These are phyloP conservation scores for Nemania bipapillata DNA, from an alignment of 2,329 filamentous ascomycete species.

Conservation along the genomic window DNA sequence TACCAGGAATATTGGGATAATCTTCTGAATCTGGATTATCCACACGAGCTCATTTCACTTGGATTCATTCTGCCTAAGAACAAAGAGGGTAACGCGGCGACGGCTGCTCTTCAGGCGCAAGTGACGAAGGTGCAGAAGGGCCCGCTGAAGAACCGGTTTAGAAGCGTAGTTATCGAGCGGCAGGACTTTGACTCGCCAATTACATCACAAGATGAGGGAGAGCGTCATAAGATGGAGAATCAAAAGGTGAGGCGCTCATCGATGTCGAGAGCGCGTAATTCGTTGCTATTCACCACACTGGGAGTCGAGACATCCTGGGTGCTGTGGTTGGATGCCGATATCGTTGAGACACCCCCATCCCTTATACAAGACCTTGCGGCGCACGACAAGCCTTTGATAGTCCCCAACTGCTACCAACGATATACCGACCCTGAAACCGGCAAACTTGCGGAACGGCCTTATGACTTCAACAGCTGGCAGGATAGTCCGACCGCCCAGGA, in stretches of 20 bases:
- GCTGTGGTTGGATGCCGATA: constrained; percentile 92
- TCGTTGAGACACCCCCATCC: constrained; percentile 84
- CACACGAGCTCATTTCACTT: constrained; percentile 92
- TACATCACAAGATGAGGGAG: constrained; percentile 81
- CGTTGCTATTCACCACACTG: constrained; percentile 91
- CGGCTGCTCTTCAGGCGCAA: constrained; percentile 81
- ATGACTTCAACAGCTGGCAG: constrained; percentile 98
- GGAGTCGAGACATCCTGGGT: constrained; percentile 95
- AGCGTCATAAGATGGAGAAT: constrained; percentile 90
- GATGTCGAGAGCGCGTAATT: constrained; percentile 95
- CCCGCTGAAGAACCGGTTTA: constrained; percentile 82
- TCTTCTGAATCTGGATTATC: constrained; percentile 82
- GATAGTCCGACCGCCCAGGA: constrained; percentile 83
- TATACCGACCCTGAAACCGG: constrained; percentile 77
- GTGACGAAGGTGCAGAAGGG: constrained; percentile 88
- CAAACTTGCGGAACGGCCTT: constrained; percentile 79
- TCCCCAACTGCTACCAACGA: constrained; percentile 94
- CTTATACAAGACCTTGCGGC: constrained; percentile 91
- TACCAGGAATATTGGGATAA: constrained; percentile 98
- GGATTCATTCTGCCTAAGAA: constrained; percentile 97
- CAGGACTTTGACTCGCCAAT: constrained; percentile 92
- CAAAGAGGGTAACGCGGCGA: constrained; percentile 88
- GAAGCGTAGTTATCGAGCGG: constrained; percentile 90
- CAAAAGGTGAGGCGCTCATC: constrained; percentile 86
- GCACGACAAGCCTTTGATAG: constrained; percentile 90